Evolutionary conservation across 208 protist genomes (phyloP), one percentile per base, ranked within the genome.

Genomic region (Wallacemonas sp.): DNA sequence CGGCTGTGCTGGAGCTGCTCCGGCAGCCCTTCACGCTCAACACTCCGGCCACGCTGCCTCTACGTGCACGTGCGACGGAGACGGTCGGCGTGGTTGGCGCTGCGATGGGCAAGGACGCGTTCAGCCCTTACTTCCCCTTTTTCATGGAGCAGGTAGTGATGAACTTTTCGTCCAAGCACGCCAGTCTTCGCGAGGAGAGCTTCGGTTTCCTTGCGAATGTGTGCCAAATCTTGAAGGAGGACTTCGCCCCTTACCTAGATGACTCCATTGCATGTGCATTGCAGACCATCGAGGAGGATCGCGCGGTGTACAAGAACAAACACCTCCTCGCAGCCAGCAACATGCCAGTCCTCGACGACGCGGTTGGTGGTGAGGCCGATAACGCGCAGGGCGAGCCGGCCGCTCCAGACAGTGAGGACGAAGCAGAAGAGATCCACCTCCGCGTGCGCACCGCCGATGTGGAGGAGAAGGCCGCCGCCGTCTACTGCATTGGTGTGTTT

Each of bases 201-300:
- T 96, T 96, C 65, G 88, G 88, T 21, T 94, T 96, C 68, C 44
- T 90, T 22, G 73, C 82, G 21, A 94, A 94, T 62, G 77, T 93
- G 47, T 93, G 85, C 65, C 86, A 96, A 67, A 68, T 84, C 28
- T 76, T 93, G 27, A 49, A 64, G 30, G 79, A 66, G 14, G 84
- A 79, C 53, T 94, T 93, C 60, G 19, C 81, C 19, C 64, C 67
- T 14, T 90, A 84, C 61, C 75, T 96, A 19, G 75, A 80, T 54
- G 84, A 94, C 68, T 69, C 80, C 22, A 70, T 94, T 26, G 62
- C 36, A 27, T 84, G 66, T 39, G 84, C 88, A 26, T 41, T 94
- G 39, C 75, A 89, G 54, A 80, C 75, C 19, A 80, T 93, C n/a
- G 62, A 80, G 46, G 75, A 84, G 58, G 84, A 96, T 64, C 71